These are phyloP conservation scores for Herpotrichia juniperi DNA, from an alignment of 2,329 filamentous ascomycete genomes.

Conservation along the genomic window DNA sequence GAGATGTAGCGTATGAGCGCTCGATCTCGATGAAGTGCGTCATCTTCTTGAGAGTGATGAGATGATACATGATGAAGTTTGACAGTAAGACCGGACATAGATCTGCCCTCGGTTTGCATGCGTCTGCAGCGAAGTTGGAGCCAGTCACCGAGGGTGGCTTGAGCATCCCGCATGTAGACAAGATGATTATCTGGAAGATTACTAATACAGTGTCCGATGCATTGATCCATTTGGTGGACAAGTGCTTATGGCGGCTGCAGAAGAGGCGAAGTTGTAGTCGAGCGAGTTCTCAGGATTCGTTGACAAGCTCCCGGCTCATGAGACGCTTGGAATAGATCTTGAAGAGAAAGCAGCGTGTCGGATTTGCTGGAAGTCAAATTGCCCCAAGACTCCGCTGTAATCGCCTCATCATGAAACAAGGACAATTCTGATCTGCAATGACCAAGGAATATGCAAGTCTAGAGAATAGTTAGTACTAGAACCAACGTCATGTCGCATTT, in stretches of 20 bases:
- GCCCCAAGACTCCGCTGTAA: not conserved
- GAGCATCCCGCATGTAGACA: not conserved
- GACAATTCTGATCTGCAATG: constrained; percentile 67
- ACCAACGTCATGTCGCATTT: not conserved
- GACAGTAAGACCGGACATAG: not conserved
- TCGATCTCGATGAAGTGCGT: not conserved
- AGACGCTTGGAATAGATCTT: constrained; percentile 1
- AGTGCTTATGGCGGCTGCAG: not conserved
- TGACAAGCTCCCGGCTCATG: not conserved
- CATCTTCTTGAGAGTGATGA: constrained; percentile 1
- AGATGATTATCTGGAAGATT: constrained; percentile 1
- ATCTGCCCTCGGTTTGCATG: not conserved
- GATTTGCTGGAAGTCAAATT: not conserved
- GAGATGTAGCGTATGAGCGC: not conserved
- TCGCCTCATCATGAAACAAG: constrained; percentile 1
- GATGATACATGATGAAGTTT: constrained; percentile 3
- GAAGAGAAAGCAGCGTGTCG: not conserved
- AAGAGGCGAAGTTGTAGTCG: constrained; percentile 4
- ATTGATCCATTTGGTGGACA: not conserved
- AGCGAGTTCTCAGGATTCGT: not conserved
- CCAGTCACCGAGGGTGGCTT: constrained; percentile 1
- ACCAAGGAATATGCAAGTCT: constrained; percentile 73
- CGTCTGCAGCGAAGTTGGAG: not conserved
- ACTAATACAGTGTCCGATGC: not conserved
- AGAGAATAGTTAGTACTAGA: not conserved